Conservation (phyloP, 192 early-diverging fungal species). For the Backusella liffmaniae region DNA sequence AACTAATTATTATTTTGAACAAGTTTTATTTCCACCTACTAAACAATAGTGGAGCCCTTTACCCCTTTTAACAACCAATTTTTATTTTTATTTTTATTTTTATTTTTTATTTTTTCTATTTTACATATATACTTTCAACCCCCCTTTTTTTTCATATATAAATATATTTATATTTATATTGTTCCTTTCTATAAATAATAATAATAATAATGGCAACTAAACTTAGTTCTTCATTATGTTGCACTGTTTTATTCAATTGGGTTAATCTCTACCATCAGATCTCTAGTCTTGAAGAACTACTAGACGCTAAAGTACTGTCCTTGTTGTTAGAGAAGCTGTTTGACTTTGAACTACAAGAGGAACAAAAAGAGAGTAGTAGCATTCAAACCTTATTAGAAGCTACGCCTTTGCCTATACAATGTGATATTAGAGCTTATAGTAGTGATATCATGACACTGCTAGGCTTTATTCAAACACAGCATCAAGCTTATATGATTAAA, state of each 20-base stretch:
- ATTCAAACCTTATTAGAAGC: not conserved
- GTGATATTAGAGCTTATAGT: not conserved
- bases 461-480: conserved; percentile 13
- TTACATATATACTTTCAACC: not conserved
- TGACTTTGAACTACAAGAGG: not conserved
- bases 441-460: not conserved
- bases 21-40: not conserved
- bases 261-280: not conserved
- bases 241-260: conserved; percentile 7
- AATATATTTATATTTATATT: not conserved
- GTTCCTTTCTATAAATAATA: not conserved
- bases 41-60: not conserved
- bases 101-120: not conserved
- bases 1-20: not conserved
- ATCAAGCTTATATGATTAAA: conserved; percentile 4
- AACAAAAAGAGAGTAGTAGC: not conserved
- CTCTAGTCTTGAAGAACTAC: not conserved
- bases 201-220: conserved; percentile 2
- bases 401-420: not conserved
- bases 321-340: not conserved
- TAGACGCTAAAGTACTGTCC: not conserved
- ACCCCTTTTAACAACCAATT: not conserved
- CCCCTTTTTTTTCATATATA: not conserved
- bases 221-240: not conserved
- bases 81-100: conserved; percentile 7